Conservation (phyloP, 2,329 filamentous ascomycete genomes). For the Trichophyton simii region DNA sequence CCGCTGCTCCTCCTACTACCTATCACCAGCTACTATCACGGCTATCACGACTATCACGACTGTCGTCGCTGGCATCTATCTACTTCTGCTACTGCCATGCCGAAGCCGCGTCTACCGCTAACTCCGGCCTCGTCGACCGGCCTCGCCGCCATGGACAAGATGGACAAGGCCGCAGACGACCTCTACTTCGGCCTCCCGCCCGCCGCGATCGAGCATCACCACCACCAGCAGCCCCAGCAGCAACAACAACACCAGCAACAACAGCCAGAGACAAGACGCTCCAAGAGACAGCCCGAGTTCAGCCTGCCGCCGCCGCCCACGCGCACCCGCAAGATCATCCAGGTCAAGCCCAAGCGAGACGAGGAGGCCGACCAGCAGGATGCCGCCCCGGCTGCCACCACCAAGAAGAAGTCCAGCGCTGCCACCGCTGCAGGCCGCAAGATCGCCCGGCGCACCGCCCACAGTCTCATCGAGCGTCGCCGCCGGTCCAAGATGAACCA, state of each 20-base stretch:
- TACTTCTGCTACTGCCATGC: slow-evolving; percentile 33
- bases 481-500: slow-evolving; percentile 97
- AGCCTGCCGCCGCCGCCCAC: slow-evolving; percentile 84
- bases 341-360: slow-evolving; percentile 66
- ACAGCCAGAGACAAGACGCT: slow-evolving; percentile 25
- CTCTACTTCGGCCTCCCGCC: slow-evolving; percentile 64
- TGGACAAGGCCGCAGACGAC: slow-evolving; percentile 36
- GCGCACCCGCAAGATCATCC: slow-evolving; percentile 87
- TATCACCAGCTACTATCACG: too few species aligned
- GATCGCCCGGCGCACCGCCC: slow-evolving; percentile 88
- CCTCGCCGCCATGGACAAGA: slow-evolving; percentile 44
- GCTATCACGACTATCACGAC: neutral
- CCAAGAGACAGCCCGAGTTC: slow-evolving; percentile 43
- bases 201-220: slow-evolving; percentile 38
- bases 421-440: slow-evolving; percentile 77
- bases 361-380: slow-evolving; percentile 13
- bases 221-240: neutral
- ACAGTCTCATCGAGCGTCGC: slow-evolving; percentile 84
- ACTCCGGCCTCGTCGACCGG: slow-evolving; percentile 73
- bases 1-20: too few species aligned
- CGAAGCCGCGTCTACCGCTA: slow-evolving; percentile 53
- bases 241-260: slow-evolving; percentile 17
- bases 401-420: slow-evolving; percentile 56
- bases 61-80: too few species aligned
- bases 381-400: slow-evolving; percentile 13